phyloP scores from a whole-genome alignment of 768 basidiomycete genomes.

The Lactarius pseudohatsudake region DNA sequence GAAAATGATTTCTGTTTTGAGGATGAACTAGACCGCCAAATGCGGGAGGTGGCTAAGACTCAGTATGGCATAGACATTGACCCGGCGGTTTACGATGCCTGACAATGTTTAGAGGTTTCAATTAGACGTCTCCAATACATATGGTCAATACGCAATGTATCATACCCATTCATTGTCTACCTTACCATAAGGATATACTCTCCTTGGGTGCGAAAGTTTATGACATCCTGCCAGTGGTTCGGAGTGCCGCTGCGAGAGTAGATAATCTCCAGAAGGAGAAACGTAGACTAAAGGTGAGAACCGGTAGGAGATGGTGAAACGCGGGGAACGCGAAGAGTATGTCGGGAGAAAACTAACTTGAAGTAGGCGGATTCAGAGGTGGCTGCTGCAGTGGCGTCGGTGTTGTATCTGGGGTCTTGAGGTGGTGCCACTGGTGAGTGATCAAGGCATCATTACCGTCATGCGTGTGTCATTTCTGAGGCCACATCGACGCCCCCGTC shows the following conservation, averaged over 20 bases:
- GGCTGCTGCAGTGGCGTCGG: no score
- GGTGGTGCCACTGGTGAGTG: no score
- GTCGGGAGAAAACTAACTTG: no score
- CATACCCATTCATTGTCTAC: not conserved
- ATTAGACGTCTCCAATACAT: not conserved
- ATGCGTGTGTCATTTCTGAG: no score
- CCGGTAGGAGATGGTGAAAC: no score
- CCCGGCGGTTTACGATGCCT: slow-evolving; percentile 17
- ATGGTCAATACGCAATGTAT: not conserved
- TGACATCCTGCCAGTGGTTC: not conserved
- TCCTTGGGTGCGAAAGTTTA: not conserved
- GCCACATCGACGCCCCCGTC: no score
- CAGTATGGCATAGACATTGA: slow-evolving; percentile 25
- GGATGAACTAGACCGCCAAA: slow-evolving; percentile 24
- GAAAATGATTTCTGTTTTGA: not conserved
- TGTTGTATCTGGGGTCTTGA: no score
- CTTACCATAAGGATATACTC: not conserved
- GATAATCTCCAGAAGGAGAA: not conserved
- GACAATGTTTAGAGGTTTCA: not conserved
- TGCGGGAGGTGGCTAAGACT: slow-evolving; percentile 19
- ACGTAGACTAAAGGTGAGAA: not conserved
- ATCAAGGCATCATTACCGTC: no score
- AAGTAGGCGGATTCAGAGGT: no score
- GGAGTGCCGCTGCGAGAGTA: not conserved
- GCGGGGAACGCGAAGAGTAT: no score